Evolutionary conservation across 2,329 filamentous ascomycete genomes (phyloP).

Genomic region (Sporothrix pallida): DNA sequence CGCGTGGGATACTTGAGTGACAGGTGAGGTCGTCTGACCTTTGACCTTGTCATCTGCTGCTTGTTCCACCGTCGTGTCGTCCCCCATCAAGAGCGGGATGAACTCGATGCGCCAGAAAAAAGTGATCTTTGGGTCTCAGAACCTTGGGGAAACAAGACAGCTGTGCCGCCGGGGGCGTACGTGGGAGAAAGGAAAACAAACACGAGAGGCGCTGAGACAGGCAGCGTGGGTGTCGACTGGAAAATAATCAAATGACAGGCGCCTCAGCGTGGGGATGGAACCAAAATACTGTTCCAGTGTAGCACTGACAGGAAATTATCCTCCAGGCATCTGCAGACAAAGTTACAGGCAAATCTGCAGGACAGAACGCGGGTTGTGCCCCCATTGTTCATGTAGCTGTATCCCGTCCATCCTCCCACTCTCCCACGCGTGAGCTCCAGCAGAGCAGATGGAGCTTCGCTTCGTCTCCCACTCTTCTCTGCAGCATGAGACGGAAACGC

Average conservation of each 20-base stretch:
- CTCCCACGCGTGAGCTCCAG: not conserved
- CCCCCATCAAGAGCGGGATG: not conserved
- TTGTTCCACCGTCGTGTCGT: no score
- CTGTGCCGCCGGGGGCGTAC: not conserved
- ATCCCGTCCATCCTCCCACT: not conserved
- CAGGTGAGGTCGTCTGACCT: not conserved
- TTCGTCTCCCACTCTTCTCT: not conserved
- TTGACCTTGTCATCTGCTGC: no score
- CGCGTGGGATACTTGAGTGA: not conserved
- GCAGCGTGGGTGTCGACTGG: no score
- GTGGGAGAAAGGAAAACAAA: not conserved
- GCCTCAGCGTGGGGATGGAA: conserved; percentile 9
- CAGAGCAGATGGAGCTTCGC: not conserved
- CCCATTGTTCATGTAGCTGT: conserved; percentile 9
- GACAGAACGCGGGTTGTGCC: not conserved
- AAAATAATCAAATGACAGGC: not conserved
- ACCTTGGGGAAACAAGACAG: not conserved
- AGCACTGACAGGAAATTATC: not conserved
- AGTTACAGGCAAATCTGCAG: not conserved
- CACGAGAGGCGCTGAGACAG: not conserved
- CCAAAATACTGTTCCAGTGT: not conserved
- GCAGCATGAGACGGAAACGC: not conserved
- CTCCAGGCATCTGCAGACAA: conserved; percentile 3
- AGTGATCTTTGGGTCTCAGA: not conserved
- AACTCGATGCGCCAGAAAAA: not conserved